Evolutionary conservation across 1,284 basidiomycete species (phyloP), one percentile per base, ranked within the genome.

Genomic region (Moesziomyces parantarcticus): DNA sequence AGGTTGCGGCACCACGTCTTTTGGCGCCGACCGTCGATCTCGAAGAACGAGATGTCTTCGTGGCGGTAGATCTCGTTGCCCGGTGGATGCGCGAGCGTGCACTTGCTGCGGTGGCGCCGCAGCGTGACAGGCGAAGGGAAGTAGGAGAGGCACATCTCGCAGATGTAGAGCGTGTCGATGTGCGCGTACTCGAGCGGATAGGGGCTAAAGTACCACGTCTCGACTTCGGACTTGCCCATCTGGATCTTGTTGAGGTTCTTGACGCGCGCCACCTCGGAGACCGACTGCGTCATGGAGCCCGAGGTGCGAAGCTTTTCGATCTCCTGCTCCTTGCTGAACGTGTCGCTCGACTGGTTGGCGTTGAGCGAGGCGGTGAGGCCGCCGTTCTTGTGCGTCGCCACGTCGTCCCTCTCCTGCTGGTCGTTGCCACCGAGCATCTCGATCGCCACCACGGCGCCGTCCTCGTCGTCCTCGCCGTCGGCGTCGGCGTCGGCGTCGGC

Each of bases 151-250:
- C 97, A 99, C 90, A 97, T 97, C 86, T 99, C 97, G 90, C 97
- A 99, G 83, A 99, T 90, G 87, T 95, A 98, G 48, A 99, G 88
- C 67, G 95, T 88, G 25, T 95, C 94, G 32, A 97, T 89, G 85
- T 99, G 92, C 41, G 96, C 93, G 86, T 92, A 99, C 86, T 99
- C 97, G 85, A 94, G 90, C 6, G 97, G 97, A 86, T 99, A 99
- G 7, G 97, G 96, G 79, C 92, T 94, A 87, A 99, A 99, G 86
- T 99, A 99, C 97, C 97, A 99, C 10, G 95, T 91, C 80, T 99
- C 95, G 77, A 99, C 92, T 86, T 97, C 93, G 86, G 96, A 91
- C 84, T 90, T 91, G 68, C 97, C 97, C 78, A 99, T 99, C 84
- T 96, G 94, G 47, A 99, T 88, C 71, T 92, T 90, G 86, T 99